Base-by-base conservation (phyloP, 2,329 filamentous ascomycete species). In the Paraconiothyrium brasiliense region DNA sequence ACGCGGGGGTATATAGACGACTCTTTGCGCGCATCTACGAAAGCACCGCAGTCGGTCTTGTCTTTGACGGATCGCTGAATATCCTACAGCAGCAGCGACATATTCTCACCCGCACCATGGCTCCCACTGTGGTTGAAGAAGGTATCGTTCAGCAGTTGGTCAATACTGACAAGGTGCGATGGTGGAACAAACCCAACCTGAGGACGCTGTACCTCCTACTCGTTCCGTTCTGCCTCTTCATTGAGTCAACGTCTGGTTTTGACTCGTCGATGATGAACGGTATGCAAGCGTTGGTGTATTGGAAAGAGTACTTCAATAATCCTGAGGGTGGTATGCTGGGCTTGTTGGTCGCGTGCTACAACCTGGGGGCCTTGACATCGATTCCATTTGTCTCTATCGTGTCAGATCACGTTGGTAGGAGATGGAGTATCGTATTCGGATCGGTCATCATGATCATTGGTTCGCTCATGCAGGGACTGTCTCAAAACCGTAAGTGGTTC, bases 201-300 rank as follows among this genome's bases (percentile, higher is more conserved):
- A 81, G 86, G 57, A 71, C 70, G 20, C 79, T 89, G 41, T 89
- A 89, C 68, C 71, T 89, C 7, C 75, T 86, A 61, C 81, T 89
- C 54, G 85, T 89, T 60, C 85, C 85, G 24, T 85, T 85, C 47
- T 87, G 85, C 71, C 85, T 89, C 78, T 87, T 87, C 50, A 86
- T 89, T 60, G 87, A 89, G 76, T 86, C 86, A 69, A 88, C 86
- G 0, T 86, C 85, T 4, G 86, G 86, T 0, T 88, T 87, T 66
- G 86, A 87, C 67, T 84, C 82, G 3, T 84, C 80, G 32, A 81
- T 84, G 72, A 82, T 82, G 61, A 72, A 73, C 55, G 73, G 71
- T n/a, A 71, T 72, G 65, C 72, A 76, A 62, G 71, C 73, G 4
- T 54, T 76, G 11, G 48, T 37, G 0, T 69, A 67, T 60, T 85